These are phyloP conservation scores for Alternaria panax DNA, from an alignment of 2,329 filamentous ascomycete genomes.

Conservation along the genomic window DNA sequence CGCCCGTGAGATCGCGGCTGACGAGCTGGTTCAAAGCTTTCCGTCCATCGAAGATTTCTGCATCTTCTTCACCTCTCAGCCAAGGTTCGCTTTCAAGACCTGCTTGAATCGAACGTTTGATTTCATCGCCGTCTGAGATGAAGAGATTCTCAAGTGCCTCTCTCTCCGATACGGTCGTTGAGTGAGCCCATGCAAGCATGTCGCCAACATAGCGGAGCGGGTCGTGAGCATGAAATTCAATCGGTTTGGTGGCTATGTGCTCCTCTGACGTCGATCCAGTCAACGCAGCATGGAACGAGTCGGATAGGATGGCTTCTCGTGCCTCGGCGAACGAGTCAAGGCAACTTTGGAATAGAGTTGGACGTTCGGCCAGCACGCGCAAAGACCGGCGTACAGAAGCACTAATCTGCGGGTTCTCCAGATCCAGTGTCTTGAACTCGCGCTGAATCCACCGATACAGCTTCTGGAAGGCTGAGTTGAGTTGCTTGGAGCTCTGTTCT, in stretches of 20 bases:
- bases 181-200: slow-evolving; percentile 97
- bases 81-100: slow-evolving; percentile 85
- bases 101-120: slow-evolving; percentile 80
- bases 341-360: slow-evolving; percentile 90
- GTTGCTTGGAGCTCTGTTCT: slow-evolving; percentile 84
- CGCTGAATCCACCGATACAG: slow-evolving; percentile 94
- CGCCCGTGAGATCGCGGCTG: slow-evolving; percentile 82
- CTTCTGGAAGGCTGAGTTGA: slow-evolving; percentile 93
- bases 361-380: slow-evolving; percentile 85
- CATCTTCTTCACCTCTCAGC: slow-evolving; percentile 65
- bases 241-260: slow-evolving; percentile 73
- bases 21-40: slow-evolving; percentile 86
- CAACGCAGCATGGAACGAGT: slow-evolving; percentile 86
- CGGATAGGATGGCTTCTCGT: slow-evolving; percentile 83
- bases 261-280: slow-evolving; percentile 74
- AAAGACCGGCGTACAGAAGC: slow-evolving; percentile 82
- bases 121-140: slow-evolving; percentile 86
- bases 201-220: slow-evolving; percentile 90
- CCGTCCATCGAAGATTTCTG: slow-evolving; percentile 75
- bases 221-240: slow-evolving; percentile 92
- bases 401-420: slow-evolving; percentile 93
- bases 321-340: slow-evolving; percentile 93
- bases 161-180: slow-evolving; percentile 88
- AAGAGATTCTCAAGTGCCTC: slow-evolving; percentile 93
- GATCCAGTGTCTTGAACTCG: slow-evolving; percentile 88